A percentile compares a stretch with the other conserved stretches of the same genome.
These are phyloP conservation scores for Ustilago curta DNA, from an alignment of 1,284 basidiomycete species.

Conservation along the genomic window DNA sequence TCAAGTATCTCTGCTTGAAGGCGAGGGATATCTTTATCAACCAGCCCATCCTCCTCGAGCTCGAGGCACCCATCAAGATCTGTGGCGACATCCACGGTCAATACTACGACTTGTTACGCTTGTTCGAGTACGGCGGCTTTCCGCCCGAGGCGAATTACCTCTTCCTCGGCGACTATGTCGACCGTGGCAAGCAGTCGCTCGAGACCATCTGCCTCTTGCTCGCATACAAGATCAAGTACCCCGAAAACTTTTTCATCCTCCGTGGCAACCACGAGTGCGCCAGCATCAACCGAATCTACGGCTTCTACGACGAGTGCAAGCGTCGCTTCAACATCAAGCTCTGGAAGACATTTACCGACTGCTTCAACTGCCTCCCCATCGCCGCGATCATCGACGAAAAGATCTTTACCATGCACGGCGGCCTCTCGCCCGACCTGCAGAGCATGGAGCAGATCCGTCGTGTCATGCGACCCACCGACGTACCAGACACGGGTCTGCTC, in stretches of 20 bases:
- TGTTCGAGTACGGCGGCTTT: slow-evolving; percentile 95
- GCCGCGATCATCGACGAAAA: slow-evolving; percentile 97
- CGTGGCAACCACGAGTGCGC: slow-evolving; percentile 95
- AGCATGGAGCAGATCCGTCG: slow-evolving; percentile 99
- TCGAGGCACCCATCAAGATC: slow-evolving; percentile 96
- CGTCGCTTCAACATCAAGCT: slow-evolving; percentile 97
- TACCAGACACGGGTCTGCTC: slow-evolving; percentile 96
- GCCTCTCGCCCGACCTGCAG: slow-evolving; percentile 94
- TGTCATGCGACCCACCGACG: slow-evolving; percentile 98
- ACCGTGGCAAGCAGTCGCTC: slow-evolving; percentile 91
- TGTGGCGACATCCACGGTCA: slow-evolving; percentile 96
- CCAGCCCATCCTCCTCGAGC: slow-evolving; percentile 91
- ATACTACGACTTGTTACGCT: slow-evolving; percentile 91
- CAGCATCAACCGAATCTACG: slow-evolving; percentile 94
- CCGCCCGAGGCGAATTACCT: slow-evolving; percentile 96
- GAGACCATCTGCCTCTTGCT: slow-evolving; percentile 89
- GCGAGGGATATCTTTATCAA: slow-evolving; percentile 95
- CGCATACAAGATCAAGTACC: slow-evolving; percentile 98
- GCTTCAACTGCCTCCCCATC: slow-evolving; percentile 94
- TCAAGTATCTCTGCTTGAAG: slow-evolving; percentile 94
- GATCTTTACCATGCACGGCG: slow-evolving; percentile 89
- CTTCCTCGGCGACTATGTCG: slow-evolving; percentile 94
- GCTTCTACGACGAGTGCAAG: slow-evolving; percentile 98
- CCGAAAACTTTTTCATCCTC: slow-evolving; percentile 96
- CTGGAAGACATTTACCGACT: slow-evolving; percentile 97